Conservation (phyloP, 2,329 filamentous ascomycete genomes). For the Alternaria postmessia region DNA sequence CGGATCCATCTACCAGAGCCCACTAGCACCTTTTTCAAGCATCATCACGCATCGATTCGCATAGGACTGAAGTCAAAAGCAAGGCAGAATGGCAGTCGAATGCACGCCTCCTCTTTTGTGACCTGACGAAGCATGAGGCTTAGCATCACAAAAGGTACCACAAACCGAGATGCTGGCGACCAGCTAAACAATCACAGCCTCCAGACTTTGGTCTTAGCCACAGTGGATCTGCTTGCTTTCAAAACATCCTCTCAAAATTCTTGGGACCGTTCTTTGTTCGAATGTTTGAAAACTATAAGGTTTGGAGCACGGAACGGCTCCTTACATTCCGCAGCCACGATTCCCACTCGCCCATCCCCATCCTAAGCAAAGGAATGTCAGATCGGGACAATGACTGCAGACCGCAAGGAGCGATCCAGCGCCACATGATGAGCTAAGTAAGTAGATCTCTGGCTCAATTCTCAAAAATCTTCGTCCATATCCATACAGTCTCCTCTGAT, state of each 20-base stretch:
- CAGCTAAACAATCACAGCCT: conserved; percentile 15
- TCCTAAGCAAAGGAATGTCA: conserved; percentile 36
- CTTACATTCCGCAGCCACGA: conserved; percentile 7
- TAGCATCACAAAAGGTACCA: conserved; percentile 29
- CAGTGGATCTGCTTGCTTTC: neutral
- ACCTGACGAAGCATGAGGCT: conserved; percentile 44
- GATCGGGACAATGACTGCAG: conserved; percentile 30
- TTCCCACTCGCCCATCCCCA: conserved; percentile 11
- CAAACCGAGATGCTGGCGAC: conserved; percentile 15
- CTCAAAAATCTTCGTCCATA: neutral
- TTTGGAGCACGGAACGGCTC: neutral
- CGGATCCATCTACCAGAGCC: conserved; percentile 7
- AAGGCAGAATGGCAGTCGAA: conserved; percentile 22
- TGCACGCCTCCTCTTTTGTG: conserved; percentile 33
- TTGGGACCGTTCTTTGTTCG: neutral
- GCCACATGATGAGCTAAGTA: conserved; percentile 30
- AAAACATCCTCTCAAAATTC: neutral
- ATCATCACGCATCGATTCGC: conserved; percentile 35
- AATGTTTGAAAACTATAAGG: neutral
- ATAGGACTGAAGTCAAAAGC: conserved; percentile 24
- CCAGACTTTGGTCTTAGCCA: neutral
- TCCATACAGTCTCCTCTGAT: neutral
- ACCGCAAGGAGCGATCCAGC: conserved; percentile 44
- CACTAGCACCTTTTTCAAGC: conserved; percentile 4
- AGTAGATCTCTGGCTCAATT: conserved; percentile 23